Evolutionary conservation across 306 rosid genomes (phyloP).

Genomic region (Fagus sylvatica): DNA sequence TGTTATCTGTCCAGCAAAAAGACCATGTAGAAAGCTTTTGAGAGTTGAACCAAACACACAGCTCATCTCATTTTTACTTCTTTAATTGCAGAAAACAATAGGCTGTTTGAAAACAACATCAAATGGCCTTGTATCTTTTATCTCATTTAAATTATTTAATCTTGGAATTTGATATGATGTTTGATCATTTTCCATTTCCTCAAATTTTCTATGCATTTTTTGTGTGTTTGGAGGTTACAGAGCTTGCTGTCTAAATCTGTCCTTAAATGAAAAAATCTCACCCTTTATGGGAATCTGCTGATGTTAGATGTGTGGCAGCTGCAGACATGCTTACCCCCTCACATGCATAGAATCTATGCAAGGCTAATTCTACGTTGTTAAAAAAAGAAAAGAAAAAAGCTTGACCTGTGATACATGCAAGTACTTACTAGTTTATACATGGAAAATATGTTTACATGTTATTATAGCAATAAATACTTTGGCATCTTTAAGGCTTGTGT

Average conservation of each 20-base stretch:
- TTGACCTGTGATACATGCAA: neutral
- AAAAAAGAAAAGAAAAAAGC: neutral
- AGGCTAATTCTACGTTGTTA: neutral
- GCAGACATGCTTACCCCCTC: neutral
- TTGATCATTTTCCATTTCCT: neutral
- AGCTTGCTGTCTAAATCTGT: neutral
- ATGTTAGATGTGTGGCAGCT: neutral
- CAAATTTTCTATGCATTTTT: neutral
- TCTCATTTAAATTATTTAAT: neutral
- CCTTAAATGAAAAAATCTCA: neutral
- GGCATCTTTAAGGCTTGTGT: neutral
- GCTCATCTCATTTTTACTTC: neutral
- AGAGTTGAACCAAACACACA: neutral
- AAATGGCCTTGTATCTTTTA: neutral
- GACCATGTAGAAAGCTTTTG: neutral
- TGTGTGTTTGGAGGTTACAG: neutral
- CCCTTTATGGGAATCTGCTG: neutral
- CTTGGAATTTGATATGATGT: neutral
- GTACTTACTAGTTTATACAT: neutral
- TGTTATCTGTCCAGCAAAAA: neutral
- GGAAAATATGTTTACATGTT: constrained; percentile 1
- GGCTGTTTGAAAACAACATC: neutral
- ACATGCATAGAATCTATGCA: constrained; percentile 5
- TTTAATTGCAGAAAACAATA: neutral
- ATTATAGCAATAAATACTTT: neutral